Conservation (phyloP, 495 filamentous ascomycete species). For the Penicillium parvum region DNA sequence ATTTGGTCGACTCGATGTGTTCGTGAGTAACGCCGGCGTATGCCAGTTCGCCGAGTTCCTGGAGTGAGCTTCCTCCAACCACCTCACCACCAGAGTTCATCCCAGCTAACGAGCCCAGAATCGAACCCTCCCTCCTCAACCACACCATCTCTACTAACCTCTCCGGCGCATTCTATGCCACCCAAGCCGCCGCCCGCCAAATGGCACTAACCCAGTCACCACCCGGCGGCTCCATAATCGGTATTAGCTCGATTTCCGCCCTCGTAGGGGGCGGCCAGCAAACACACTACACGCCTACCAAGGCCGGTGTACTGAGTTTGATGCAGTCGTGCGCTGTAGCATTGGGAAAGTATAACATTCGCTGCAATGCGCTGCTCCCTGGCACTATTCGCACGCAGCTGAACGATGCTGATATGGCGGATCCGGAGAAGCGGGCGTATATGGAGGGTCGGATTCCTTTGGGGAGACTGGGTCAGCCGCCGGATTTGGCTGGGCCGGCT, state of each 20-base stretch:
- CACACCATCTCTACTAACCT: conserved; percentile 48
- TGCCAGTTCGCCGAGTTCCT: conserved; percentile 76
- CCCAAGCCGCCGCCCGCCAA: conserved; percentile 40
- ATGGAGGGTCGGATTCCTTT: conserved; percentile 76
- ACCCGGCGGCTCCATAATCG: conserved; percentile 45
- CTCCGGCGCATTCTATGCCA: conserved; percentile 70
- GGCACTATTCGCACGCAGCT: conserved; percentile 38
- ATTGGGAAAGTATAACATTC: conserved; percentile 24
- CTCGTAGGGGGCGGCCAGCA: conserved; percentile 27
- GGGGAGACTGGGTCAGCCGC: conserved; percentile 39
- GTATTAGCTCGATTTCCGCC: conserved; percentile 42
- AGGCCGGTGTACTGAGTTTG: conserved; percentile 47
- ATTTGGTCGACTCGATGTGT: conserved; percentile 63
- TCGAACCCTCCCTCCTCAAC: conserved; percentile 35
- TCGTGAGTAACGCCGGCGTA: conserved; percentile 80
- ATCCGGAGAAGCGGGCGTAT: conserved; percentile 59
- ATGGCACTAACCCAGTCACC: conserved; percentile 27
- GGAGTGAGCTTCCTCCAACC: conserved; percentile 34
- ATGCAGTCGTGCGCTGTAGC: conserved; percentile 38
- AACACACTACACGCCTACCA: conserved; percentile 42
- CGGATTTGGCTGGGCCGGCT: conserved; percentile 31
- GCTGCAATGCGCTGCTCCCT: conserved; percentile 29
- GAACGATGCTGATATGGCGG: conserved; percentile 66
- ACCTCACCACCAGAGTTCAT: background rate
- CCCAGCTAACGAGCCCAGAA: conserved; percentile 13